Evolutionary conservation across 2,329 filamentous ascomycete genomes (phyloP).

Genomic region (Colletotrichum lindemuthianum): DNA sequence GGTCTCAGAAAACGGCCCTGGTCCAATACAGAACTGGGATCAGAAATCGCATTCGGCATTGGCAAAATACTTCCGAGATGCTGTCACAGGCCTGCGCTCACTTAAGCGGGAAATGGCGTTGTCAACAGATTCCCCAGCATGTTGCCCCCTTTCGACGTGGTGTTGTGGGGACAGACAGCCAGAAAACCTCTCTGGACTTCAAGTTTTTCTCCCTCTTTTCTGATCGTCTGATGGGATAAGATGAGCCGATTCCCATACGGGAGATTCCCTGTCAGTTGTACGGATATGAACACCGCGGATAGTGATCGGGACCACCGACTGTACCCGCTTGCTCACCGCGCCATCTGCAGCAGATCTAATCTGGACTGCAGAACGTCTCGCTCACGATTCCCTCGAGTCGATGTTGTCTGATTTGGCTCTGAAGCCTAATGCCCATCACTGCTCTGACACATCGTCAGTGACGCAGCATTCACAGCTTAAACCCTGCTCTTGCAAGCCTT

Average conservation of each 20-base stretch:
- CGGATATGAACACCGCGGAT: not conserved
- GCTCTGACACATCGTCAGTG: too few species aligned
- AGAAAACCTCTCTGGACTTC: not conserved
- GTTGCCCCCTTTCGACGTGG: not conserved
- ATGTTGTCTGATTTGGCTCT: not conserved
- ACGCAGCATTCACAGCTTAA: too few species aligned
- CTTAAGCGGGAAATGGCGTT: slow-evolving; percentile 31
- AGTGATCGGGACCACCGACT: slow-evolving; percentile 21
- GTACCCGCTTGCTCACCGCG: slow-evolving; percentile 8
- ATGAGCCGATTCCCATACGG: slow-evolving; percentile 20
- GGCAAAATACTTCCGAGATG: slow-evolving; percentile 25
- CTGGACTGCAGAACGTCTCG: not conserved
- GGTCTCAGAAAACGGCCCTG: too few species aligned
- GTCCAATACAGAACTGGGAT: not conserved
- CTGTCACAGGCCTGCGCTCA: slow-evolving; percentile 5
- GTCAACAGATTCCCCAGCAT: slow-evolving; percentile 12
- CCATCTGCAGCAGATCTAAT: slow-evolving; percentile 20
- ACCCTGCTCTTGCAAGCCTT: too few species aligned
- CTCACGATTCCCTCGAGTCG: not conserved
- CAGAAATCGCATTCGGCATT: slow-evolving; percentile 20
- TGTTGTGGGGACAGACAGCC: slow-evolving; percentile 13
- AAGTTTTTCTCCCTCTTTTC: not conserved
- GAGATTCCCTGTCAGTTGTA: slow-evolving; percentile 19
- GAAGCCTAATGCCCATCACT: too few species aligned
- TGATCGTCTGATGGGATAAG: slow-evolving; percentile 19